Conservation (phyloP, 164 flowering plant species). For the Houttuynia cordata region DNA sequence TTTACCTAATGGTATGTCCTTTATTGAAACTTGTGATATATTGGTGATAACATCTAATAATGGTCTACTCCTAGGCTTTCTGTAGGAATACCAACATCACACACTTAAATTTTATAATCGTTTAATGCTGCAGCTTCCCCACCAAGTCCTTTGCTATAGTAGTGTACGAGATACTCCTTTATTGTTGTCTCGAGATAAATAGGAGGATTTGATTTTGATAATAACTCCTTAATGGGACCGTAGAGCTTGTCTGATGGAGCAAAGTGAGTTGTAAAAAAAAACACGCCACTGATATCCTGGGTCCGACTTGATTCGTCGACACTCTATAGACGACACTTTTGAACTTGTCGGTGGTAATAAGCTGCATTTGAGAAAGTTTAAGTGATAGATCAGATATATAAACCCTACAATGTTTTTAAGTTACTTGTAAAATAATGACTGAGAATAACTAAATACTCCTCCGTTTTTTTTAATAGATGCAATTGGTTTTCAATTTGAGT, state of each 20-base stretch:
- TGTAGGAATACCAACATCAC: no score
- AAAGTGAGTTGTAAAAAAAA: slow-evolving; percentile 15
- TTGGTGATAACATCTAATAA: no score
- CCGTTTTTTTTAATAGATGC: no score
- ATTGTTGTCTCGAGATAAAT: slow-evolving; percentile 19
- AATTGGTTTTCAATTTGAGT: no score
- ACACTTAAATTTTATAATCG: background rate
- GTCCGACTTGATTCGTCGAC: slow-evolving; percentile 15
- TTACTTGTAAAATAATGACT: background rate
- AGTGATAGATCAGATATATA: background rate
- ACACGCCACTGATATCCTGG: slow-evolving; percentile 31
- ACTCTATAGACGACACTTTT: slow-evolving; percentile 30
- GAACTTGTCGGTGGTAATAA: slow-evolving; percentile 28
- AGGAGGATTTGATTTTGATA: slow-evolving; percentile 25
- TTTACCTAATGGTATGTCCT: no score
- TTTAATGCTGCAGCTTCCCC: background rate
- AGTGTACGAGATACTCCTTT: slow-evolving; percentile 8
- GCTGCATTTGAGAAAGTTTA: slow-evolving; percentile 13
- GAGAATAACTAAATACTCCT: no score
- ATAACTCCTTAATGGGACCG: slow-evolving; percentile 34
- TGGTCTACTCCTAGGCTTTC: no score
- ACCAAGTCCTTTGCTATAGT: slow-evolving; percentile 14
- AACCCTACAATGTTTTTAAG: background rate
- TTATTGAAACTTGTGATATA: no score
- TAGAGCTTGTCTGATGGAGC: slow-evolving; percentile 4